A percentile compares a stretch with the other conserved stretches of the same genome.
Evolutionary conservation across 148 eudicot species (phyloP).

Genomic region (Linanthus parryae): DNA sequence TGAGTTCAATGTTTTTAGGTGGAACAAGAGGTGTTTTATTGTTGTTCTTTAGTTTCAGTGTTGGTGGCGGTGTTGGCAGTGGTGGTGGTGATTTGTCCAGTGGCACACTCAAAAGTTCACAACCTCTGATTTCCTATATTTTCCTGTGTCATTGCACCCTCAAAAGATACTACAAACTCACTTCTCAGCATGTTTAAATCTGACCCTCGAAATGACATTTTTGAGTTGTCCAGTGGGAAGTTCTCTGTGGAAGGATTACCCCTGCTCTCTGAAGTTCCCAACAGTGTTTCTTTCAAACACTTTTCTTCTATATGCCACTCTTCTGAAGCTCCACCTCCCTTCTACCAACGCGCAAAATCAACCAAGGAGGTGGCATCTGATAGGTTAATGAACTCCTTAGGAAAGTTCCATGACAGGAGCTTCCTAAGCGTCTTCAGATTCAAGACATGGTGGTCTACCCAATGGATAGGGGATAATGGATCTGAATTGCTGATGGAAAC

Average conservation of each 20-base stretch:
- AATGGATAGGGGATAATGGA: too few relatives aligned
- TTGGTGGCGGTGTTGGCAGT: too few relatives aligned
- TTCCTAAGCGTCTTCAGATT: constrained; percentile 66
- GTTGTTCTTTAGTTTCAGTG: too few relatives aligned
- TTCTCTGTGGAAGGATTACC: constrained; percentile 33
- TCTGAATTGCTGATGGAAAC: constrained; percentile 69
- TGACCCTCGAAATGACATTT: constrained; percentile 16
- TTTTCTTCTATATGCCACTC: constrained; percentile 41
- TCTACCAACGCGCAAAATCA: constrained; percentile 37
- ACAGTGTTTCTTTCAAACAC: constrained; percentile 34
- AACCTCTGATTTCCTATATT: constrained; percentile 9
- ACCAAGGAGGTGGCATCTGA: constrained; percentile 30
- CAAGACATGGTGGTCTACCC: constrained; percentile 82
- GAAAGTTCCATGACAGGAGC: constrained; percentile 36
- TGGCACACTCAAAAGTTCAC: too few relatives aligned
- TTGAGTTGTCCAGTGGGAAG: constrained; percentile 38
- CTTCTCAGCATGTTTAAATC: constrained; percentile 10
- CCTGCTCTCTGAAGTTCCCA: constrained; percentile 45
- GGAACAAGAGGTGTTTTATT: too few relatives aligned
- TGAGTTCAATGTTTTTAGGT: too few relatives aligned
- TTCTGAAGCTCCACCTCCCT: constrained; percentile 37
- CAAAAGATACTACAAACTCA: constrained; percentile 35
- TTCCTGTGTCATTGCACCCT: constrained; percentile 36
- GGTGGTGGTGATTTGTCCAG: too few relatives aligned
- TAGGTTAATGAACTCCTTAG: constrained; percentile 38